Evolutionary conservation across 192 early-diverging fungal genomes (phyloP), one percentile per base, ranked within the genome.

Genomic region (Coemansia reversa): DNA sequence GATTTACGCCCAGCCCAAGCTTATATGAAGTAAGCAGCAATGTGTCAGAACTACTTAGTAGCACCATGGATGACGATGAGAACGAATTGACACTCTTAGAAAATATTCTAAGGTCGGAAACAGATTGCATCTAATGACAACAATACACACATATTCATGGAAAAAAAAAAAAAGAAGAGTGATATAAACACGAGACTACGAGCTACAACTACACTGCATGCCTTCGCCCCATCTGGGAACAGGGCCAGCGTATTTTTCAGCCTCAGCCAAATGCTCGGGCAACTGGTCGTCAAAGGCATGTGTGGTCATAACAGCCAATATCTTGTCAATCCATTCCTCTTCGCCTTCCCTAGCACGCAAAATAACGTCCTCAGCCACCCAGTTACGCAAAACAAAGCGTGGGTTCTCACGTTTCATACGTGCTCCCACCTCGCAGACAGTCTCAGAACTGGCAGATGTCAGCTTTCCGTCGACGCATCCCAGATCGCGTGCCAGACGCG

Each of bases 351-450:
- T 82, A 29, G 75, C 68, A 27, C 75, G 76, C 25, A 79, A 69
- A 49, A 89, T 87, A 2, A 89, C 81, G 33, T 84, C 84, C 57
- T 91, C 84, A 3, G 91, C 86, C 29, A 92, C 85, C 86, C 89
- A 92, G 63, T 93, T 92, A 19, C 92, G 86, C 49, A 92, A 76
- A 7, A 90, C 84, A 76, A 89, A 93, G 42, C 78, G 79, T 7
- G 93, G 94, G 63, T 96, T 96, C 50, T 74, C 67, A 11, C 55
- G 47, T 42, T 85, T 72, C 93, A 96, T 94, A 19, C 69, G 51
- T n/a, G 32, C 51, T 19, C 33, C 53, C 23, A 59, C 3, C n/a
- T 16, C 23, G 8, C 20, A 33, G 25, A n/a, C 12, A 2, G 27
- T 45, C 11, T 52, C 19, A 11, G 11, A 19, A 20, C 51, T 29